Conservation (phyloP, 1,284 basidiomycete genomes). For the Peniophora sp. region DNA sequence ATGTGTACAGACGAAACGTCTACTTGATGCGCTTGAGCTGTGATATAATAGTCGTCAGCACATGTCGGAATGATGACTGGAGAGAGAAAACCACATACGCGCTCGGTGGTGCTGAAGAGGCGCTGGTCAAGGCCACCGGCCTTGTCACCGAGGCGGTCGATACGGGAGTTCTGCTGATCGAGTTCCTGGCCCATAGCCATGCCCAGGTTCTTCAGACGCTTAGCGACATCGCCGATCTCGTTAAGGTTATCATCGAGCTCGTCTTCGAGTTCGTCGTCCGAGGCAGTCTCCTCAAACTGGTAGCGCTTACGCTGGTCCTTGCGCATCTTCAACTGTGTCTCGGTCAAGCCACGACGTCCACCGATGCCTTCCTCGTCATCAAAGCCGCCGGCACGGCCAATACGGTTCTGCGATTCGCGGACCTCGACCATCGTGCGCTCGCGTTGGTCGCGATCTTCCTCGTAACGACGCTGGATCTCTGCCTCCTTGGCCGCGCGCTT, state of each 20-base stretch:
- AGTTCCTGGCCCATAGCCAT: conserved; percentile 80
- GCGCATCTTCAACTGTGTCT: conserved; percentile 37
- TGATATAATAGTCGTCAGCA: conserved; percentile 9
- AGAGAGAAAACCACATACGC: background rate
- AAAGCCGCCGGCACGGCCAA: conserved; percentile 70
- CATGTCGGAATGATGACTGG: conserved; percentile 2
- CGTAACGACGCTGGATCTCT: conserved; percentile 83
- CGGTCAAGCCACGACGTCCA: conserved; percentile 37
- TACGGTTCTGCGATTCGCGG: conserved; percentile 78
- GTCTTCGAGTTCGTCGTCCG: conserved; percentile 94
- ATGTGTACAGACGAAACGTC: background rate
- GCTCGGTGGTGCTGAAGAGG: conserved; percentile 61
- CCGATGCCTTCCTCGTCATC: conserved; percentile 35
- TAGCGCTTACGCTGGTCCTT: conserved; percentile 77
- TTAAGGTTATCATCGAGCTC: conserved; percentile 84
- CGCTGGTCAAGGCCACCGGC: conserved; percentile 54
- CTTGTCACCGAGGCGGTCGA: conserved; percentile 66
- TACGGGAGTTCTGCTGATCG: conserved; percentile 67
- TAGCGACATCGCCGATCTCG: conserved; percentile 79
- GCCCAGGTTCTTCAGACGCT: conserved; percentile 79
- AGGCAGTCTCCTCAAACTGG: conserved; percentile 91
- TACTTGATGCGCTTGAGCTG: conserved; percentile 70
- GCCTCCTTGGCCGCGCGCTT: conserved; percentile 89
- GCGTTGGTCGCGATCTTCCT: conserved; percentile 82
- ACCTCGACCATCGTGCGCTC: conserved; percentile 84